A percentile compares a stretch with the other conserved stretches of the same genome.
phyloP scores from a whole-genome alignment of 352 stramenopile species.

The Phytophthora aleatoria region DNA sequence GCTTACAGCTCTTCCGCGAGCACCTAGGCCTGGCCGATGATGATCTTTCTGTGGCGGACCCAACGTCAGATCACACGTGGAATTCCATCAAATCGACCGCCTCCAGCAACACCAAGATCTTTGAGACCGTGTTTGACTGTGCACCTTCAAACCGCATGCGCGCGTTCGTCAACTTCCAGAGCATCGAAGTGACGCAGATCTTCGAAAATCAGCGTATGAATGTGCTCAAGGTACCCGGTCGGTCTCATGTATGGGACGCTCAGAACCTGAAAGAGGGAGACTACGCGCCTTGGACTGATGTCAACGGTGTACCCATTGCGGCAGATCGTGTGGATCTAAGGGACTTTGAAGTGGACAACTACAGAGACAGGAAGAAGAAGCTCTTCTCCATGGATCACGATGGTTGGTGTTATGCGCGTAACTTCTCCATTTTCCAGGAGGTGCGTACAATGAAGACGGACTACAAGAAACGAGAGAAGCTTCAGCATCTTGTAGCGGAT shows the following conservation, averaged over 20 bases:
- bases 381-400: constrained; percentile 89
- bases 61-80: constrained; percentile 69
- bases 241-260: constrained; percentile 74
- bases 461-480: constrained; percentile 79
- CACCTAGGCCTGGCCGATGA: constrained; percentile 75
- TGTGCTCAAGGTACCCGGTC: constrained; percentile 66
- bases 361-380: constrained; percentile 81
- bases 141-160: constrained; percentile 82
- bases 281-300: constrained; percentile 86
- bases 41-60: constrained; percentile 59
- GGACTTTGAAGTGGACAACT: constrained; percentile 81
- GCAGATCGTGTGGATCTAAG: constrained; percentile 74
- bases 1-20: constrained; percentile 83
- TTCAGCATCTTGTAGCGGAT: constrained; percentile 87
- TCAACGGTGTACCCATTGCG: constrained; percentile 83
- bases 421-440: constrained; percentile 89
- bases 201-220: constrained; percentile 90
- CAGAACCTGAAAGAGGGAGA: constrained; percentile 82
- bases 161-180: constrained; percentile 77
- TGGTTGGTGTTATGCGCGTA: constrained; percentile 86
- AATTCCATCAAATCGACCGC: constrained; percentile 58
- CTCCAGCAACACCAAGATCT: constrained; percentile 77
- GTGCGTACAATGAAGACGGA: constrained; percentile 79
- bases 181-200: constrained; percentile 82
- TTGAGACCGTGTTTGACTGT: constrained; percentile 85